Evolutionary conservation across 495 filamentous ascomycete genomes (phyloP), one percentile per base, ranked within the genome.

Genomic region (Viridothelium virens): DNA sequence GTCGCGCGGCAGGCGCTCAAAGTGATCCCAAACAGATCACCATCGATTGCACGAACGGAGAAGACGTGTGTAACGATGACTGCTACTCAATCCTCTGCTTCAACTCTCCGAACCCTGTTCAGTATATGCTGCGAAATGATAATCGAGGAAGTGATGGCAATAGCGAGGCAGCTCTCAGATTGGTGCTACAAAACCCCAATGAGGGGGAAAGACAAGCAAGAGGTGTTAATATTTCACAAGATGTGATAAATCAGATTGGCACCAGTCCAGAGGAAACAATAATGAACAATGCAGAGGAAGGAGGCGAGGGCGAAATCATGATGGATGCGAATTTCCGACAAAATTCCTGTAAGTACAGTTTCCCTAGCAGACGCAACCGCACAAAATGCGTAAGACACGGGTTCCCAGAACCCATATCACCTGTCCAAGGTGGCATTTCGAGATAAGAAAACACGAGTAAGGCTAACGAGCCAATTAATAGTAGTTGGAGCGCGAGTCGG

Each of bases 231-330:
- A 53, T 53, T 53, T 5, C 9, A 5, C 10, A 53, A 14, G 9
- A 12, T 18, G 48, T 18, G 48, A 53, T 53, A 18, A 11, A 53
- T 14, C n/a, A 12, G 9, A 11, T 53, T 53, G 48, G 48, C 14
- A 53, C 48, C 1, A 53, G 48, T 53, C 48, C 48, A 16, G 48
- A 11, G n/a, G 10, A 53, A 18, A 53, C 48, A 5, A 53, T 53
- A 12, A 53, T 53, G 48, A 53, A 53, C 48, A 11, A 11, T 53
- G 48, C 48, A 9, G 9, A 9, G 25, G 48, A 53, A 18, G 48
- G 48, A 18, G 48, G 48, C n/a, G 48, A 53, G n/a, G 48, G 48
- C 25, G 48, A 53, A 18, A 53, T 11, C 48, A 53, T 53, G 48
- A 18, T 18, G n/a, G 12, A 5, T 53, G 7, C 48, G 5, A 5